These are phyloP conservation scores for Apiospora kogelbergensis DNA, from an alignment of 2,329 filamentous ascomycete species.

Conservation along the genomic window DNA sequence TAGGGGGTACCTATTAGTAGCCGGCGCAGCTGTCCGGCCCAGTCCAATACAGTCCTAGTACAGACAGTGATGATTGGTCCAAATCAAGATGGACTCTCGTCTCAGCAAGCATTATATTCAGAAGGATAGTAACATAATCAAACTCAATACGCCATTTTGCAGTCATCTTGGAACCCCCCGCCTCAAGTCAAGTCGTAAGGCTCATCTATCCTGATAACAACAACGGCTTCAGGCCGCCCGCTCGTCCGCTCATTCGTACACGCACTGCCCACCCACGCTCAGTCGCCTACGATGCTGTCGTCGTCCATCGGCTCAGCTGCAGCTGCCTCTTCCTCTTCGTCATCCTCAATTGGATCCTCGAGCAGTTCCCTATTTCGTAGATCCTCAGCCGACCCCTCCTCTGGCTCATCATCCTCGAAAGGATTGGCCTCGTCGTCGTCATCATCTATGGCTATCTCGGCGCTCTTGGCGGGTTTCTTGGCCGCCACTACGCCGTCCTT, in stretches of 20 bases:
- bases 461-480: constrained; percentile 38
- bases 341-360: constrained; percentile 46
- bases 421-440: constrained; percentile 43
- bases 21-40: neutral
- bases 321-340: constrained; percentile 36
- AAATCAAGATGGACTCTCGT: neutral
- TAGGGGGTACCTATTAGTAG: neutral
- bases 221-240: neutral
- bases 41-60: neutral
- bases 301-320: constrained; percentile 28
- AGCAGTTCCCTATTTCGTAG: constrained; percentile 54
- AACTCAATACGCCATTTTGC: constrained; percentile 7
- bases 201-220: constrained; percentile 7
- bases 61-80: neutral
- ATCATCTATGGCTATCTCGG: constrained; percentile 47
- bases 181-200: constrained; percentile 4
- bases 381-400: constrained; percentile 61
- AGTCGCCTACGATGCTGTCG: constrained; percentile 22
- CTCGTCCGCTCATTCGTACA: neutral
- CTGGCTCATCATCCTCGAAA: constrained; percentile 50
- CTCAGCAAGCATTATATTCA: constrained; percentile 7
- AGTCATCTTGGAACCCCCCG: neutral
- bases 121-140: neutral
- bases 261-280: neutral
- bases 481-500: constrained; percentile 40